These are phyloP conservation scores for Xylaria arbuscula DNA, from an alignment of 2,329 filamentous ascomycete genomes.

Conservation along the genomic window DNA sequence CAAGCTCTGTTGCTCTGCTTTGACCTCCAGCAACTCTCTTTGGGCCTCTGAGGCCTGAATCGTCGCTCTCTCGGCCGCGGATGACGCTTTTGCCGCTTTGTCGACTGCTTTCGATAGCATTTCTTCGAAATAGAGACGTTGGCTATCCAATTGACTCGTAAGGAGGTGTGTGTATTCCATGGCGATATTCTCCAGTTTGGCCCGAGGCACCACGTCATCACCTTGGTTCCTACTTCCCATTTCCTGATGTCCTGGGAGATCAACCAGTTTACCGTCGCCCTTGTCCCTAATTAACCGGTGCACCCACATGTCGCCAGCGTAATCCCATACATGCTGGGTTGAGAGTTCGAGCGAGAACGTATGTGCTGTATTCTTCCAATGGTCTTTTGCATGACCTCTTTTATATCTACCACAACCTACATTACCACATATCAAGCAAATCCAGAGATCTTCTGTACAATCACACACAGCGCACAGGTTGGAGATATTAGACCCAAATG, in stretches of 20 bases:
- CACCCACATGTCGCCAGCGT: slow-evolving; percentile 94
- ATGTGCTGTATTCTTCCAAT: slow-evolving; percentile 90
- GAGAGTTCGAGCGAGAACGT: slow-evolving; percentile 92
- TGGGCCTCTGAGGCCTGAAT: slow-evolving; percentile 61
- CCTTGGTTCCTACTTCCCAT: slow-evolving; percentile 53
- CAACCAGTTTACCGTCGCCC: slow-evolving; percentile 89
- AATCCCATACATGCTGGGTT: slow-evolving; percentile 98
- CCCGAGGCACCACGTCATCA: slow-evolving; percentile 76
- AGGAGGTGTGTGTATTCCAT: slow-evolving; percentile 95
- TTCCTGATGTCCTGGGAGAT: slow-evolving; percentile 72
- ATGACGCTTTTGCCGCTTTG: slow-evolving; percentile 81
- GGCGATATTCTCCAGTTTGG: slow-evolving; percentile 80
- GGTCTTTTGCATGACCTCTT: slow-evolving; percentile 89
- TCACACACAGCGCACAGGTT: slow-evolving; percentile 87
- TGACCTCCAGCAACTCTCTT: slow-evolving; percentile 63
- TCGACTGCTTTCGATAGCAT: slow-evolving; percentile 88
- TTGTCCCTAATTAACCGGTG: slow-evolving; percentile 95
- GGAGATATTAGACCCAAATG: slow-evolving; percentile 68
- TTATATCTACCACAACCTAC: slow-evolving; percentile 96
- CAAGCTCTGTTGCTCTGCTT: slow-evolving; percentile 64
- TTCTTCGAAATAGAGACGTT: slow-evolving; percentile 94
- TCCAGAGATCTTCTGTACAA: slow-evolving; percentile 86
- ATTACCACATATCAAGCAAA: slow-evolving; percentile 92
- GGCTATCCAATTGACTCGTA: slow-evolving; percentile 90
- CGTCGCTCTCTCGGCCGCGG: slow-evolving; percentile 72